Evolutionary conservation across 257 asterid genomes (phyloP).

Genomic region (Solanum paucissectum): DNA sequence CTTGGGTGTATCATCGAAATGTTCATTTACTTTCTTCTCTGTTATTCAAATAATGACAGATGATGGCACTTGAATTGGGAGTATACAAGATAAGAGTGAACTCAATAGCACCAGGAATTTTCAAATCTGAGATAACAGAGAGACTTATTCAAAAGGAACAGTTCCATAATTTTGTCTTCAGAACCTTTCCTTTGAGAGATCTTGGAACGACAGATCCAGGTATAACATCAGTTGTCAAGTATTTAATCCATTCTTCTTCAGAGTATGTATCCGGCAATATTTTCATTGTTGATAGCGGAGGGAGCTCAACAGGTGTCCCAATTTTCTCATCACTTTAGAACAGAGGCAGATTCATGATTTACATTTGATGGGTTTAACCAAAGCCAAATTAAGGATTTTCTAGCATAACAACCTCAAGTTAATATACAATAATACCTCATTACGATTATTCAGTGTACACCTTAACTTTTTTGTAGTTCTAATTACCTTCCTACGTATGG

Average conservation of each 20-base stretch:
- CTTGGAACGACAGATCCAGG: slow-evolving; percentile 24
- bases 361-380: too few relatives aligned
- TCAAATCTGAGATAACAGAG: background rate
- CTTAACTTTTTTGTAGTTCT: background rate
- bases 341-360: background rate
- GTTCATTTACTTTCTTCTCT: background rate
- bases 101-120: background rate
- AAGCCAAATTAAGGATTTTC: background rate
- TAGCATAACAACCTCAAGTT: background rate
- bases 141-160: background rate
- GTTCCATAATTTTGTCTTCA: slow-evolving; percentile 12
- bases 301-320: slow-evolving; percentile 23
- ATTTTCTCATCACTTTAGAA: slow-evolving; percentile 23
- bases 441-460: background rate
- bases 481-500: background rate
- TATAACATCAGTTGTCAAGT: slow-evolving; percentile 26
- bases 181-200: slow-evolving; percentile 10
- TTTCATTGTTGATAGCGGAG: slow-evolving; percentile 25
- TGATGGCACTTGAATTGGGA: background rate
- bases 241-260: slow-evolving; percentile 25
- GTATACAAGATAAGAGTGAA: background rate
- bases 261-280: slow-evolving; percentile 27
- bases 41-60: background rate
- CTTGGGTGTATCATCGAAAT: background rate
- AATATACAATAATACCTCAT: background rate